Conservation (phyloP, 2,329 filamentous ascomycete species). For the Graphium sp. region DNA sequence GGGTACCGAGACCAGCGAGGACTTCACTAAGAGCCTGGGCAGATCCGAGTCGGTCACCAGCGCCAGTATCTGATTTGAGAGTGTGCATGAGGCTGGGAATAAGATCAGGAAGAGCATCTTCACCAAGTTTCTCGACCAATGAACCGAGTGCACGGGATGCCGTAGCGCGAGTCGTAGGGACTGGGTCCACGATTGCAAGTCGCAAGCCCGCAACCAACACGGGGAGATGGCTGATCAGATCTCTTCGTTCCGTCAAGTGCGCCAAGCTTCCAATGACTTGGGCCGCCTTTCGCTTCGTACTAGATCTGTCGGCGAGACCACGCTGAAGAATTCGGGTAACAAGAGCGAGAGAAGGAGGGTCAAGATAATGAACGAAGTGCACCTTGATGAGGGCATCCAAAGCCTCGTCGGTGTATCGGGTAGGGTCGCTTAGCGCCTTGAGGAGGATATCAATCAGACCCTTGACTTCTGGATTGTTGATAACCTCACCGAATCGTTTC, state of each 20-base stretch:
- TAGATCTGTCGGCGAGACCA: constrained; percentile 76
- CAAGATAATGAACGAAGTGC: constrained; percentile 97
- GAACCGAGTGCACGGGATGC: constrained; percentile 92
- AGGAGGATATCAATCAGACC: constrained; percentile 77
- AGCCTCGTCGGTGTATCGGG: constrained; percentile 90
- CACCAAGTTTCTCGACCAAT: constrained; percentile 93
- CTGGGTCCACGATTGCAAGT: constrained; percentile 79
- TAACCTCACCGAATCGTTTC: constrained; percentile 96
- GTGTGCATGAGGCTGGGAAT: constrained; percentile 97
- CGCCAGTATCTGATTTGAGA: constrained; percentile 91
- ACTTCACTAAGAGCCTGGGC: constrained; percentile 95
- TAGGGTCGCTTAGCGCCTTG: constrained; percentile 93
- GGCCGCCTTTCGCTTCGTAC: constrained; percentile 87
- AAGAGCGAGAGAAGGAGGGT: constrained; percentile 85
- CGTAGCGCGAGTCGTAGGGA: constrained; percentile 89
- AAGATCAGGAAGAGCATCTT: constrained; percentile 89
- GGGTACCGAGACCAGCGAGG: constrained; percentile 82
- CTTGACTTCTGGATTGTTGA: constrained; percentile 95
- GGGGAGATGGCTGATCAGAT: constrained; percentile 77
- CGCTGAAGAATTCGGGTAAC: constrained; percentile 92
- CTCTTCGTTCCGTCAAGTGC: constrained; percentile 91
- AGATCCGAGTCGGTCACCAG: constrained; percentile 87
- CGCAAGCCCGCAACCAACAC: constrained; percentile 85
- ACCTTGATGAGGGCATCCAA: constrained; percentile 91
- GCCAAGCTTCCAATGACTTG: constrained; percentile 97